phyloP scores from a whole-genome alignment of 2,329 filamentous ascomycete species.

The Fusarium chaquense region DNA sequence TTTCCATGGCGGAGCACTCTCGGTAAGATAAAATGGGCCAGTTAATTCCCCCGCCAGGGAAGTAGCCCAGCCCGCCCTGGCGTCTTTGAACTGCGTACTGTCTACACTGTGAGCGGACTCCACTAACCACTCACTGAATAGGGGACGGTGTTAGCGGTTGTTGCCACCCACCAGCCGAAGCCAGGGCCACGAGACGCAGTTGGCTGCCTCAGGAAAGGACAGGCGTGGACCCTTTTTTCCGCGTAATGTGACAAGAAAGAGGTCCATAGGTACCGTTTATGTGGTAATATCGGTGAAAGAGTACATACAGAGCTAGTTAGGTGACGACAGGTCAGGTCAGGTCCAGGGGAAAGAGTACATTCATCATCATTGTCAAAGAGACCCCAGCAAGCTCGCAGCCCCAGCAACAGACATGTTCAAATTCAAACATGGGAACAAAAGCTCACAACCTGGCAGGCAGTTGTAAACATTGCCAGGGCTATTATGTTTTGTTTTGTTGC shows the following conservation, averaged over 20 bases:
- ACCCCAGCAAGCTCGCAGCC: constrained; percentile 41
- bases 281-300: constrained; percentile 28
- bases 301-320: constrained; percentile 30
- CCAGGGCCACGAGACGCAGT: constrained; percentile 35
- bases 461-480: constrained; percentile 4
- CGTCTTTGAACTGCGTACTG: constrained; percentile 32
- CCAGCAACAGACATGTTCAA: constrained; percentile 35
- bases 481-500: constrained; percentile 3
- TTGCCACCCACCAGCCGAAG: constrained; percentile 40
- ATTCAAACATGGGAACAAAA: constrained; percentile 34
- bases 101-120: constrained; percentile 27
- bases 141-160: constrained; percentile 44
- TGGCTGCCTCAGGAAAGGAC: constrained; percentile 47
- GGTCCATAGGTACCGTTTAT: constrained; percentile 28
- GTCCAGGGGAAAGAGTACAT: constrained; percentile 31
- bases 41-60: constrained; percentile 34
- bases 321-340: constrained; percentile 6
- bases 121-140: constrained; percentile 45
- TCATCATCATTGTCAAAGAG: constrained; percentile 28
- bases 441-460: constrained; percentile 6
- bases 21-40: constrained; percentile 46
- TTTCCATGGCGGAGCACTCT: constrained; percentile 41
- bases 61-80: constrained; percentile 7
- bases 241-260: constrained; percentile 11
- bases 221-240: constrained; percentile 23